Evolutionary conservation across 2,329 filamentous ascomycete species (phyloP).

Genomic region (Ophiocordyceps sinensis): DNA sequence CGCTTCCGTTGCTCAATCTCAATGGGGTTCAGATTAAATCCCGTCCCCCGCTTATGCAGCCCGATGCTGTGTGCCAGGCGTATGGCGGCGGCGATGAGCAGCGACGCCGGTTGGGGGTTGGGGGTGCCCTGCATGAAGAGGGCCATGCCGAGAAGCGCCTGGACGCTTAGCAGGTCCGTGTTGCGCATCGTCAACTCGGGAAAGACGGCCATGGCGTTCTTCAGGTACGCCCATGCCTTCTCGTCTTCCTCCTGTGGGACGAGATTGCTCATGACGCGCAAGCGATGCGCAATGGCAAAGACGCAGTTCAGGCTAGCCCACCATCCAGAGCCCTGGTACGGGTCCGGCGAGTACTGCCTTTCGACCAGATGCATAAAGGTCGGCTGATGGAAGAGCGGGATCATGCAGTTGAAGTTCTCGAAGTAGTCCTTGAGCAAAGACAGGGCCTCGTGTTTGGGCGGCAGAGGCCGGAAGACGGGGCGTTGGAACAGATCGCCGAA

Average conservation of each 20-base stretch:
- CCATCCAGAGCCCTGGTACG: constrained; percentile 92
- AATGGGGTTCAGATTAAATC: constrained; percentile 83
- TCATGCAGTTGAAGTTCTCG: constrained; percentile 98
- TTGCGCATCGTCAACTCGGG: constrained; percentile 91
- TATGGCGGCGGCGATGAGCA: constrained; percentile 82
- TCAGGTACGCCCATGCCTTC: constrained; percentile 89
- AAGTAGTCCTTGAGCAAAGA: constrained; percentile 90
- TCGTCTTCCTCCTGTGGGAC: constrained; percentile 84
- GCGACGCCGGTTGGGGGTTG: constrained; percentile 87
- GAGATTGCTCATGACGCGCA: constrained; percentile 90
- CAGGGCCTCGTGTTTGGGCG: constrained; percentile 73
- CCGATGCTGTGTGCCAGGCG: constrained; percentile 87
- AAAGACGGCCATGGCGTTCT: constrained; percentile 90
- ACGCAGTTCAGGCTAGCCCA: constrained; percentile 95
- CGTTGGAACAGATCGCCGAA: constrained; percentile 86
- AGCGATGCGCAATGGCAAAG: constrained; percentile 79
- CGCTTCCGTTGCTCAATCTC: constrained; percentile 78
- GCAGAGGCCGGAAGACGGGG: constrained; percentile 68
- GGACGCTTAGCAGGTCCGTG: constrained; percentile 86
- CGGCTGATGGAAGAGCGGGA: constrained; percentile 91
- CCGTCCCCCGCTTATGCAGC: constrained; percentile 81
- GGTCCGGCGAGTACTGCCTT: constrained; percentile 80
- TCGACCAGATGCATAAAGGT: constrained; percentile 98
- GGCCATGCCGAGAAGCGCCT: constrained; percentile 85
- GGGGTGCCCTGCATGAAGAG: constrained; percentile 92